Evolutionary conservation across 768 basidiomycete species (phyloP), one percentile per base, ranked within the genome.

Genomic region (Tricholoma terreum): DNA sequence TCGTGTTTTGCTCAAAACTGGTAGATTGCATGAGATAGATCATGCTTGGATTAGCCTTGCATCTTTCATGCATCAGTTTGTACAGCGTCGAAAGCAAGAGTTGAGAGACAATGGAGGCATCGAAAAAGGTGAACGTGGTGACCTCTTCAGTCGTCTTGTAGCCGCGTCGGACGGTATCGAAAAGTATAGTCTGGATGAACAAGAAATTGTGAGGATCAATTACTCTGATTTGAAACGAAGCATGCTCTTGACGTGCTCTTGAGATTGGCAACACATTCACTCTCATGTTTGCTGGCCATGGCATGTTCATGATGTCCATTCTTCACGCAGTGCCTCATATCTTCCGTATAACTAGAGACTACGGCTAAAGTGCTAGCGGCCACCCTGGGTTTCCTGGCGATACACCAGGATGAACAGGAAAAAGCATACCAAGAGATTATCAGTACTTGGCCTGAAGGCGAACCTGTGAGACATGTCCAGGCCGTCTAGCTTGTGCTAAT

Each of bases 291-390:
- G 63, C 66, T 50, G 66, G 67, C 6, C 66, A 69, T 58, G 65
- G 67, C 67, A 57, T 24, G n/a, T 22, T 33, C 19, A 33, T 17
- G 7, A 50, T 33, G n/a, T 11, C 6, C 3, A 15, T 27, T 14
- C 14, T n/a, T 12, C 45, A 1, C 12, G 8, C 11, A 4, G 19
- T 34, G 7, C 36, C 19, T 15, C 22, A 50, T 31, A 58, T 24
- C 30, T 33, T 55, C 30, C 31, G 34, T 15, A 31, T 15, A 21
- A 21, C 52, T 53, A 80, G 80, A 83, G 68, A 84, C 80, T 2
- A 81, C 81, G 1, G 80, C 82, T 1, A 73, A 78, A 57, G 74
- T 73, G 0, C 70, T 84, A 1, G 75, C 80, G 0, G 81, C 74
- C 9, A 76, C 79, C 0, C 62, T 84, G 9, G 81, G 73, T 0